phyloP scores from a whole-genome alignment of 257 asterid genomes.

The Nicotiana tabacum region DNA sequence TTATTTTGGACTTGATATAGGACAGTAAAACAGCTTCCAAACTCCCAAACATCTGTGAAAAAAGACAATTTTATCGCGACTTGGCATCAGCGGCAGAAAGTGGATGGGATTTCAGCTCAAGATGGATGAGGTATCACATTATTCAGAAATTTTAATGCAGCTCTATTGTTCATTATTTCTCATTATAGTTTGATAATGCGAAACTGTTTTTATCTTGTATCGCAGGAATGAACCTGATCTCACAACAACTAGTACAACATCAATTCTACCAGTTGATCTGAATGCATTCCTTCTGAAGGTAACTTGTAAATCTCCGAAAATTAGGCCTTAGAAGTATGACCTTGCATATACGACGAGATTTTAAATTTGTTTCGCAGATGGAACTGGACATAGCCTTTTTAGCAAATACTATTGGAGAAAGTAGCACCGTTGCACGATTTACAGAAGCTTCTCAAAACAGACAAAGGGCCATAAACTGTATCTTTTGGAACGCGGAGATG shows the following conservation, averaged over 20 bases:
- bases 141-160: background rate
- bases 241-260: constrained; percentile 62
- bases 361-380: constrained; percentile 42
- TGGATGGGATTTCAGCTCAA: constrained; percentile 91
- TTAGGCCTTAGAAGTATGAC: background rate
- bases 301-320: background rate
- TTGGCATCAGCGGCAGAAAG: constrained; percentile 85
- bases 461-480: constrained; percentile 54
- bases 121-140: constrained; percentile 80
- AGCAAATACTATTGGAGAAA: constrained; percentile 51
- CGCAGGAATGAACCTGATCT: constrained; percentile 60
- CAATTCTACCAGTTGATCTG: constrained; percentile 78
- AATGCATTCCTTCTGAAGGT: constrained; percentile 81
- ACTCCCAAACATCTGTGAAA: constrained; percentile 40
- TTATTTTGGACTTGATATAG: background rate
- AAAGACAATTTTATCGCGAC: constrained; percentile 58
- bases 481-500: constrained; percentile 61
- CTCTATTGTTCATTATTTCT: background rate
- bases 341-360: background rate
- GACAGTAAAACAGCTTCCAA: constrained; percentile 47
- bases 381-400: constrained; percentile 65
- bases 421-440: constrained; percentile 25
- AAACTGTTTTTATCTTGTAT: background rate
- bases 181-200: background rate
- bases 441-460: constrained; percentile 49